Percentiles rank a stretch among this genome's conserved stretches.
phyloP scores from a whole-genome alignment of 371 early-diverging fungal species.

The Syncephalastrum racemosum region DNA sequence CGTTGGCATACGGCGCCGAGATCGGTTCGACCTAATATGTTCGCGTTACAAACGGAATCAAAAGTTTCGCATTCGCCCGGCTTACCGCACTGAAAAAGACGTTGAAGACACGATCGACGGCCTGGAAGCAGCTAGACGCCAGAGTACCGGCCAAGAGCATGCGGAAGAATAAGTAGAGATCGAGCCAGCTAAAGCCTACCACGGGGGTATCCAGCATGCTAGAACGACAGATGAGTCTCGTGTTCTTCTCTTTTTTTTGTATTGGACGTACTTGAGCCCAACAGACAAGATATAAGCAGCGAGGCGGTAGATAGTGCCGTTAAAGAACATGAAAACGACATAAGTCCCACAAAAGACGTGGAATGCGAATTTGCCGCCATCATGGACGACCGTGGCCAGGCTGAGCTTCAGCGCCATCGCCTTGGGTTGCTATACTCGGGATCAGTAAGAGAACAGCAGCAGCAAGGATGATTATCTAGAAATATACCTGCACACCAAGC shows the following conservation, averaged over 20 bases:
- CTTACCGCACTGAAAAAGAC: constrained; percentile 30
- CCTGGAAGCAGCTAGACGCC: constrained; percentile 33
- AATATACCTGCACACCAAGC: constrained; percentile 41
- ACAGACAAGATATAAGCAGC: constrained; percentile 23
- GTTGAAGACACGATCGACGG: constrained; percentile 47
- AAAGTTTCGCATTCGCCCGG: background rate
- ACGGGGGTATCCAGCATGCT: constrained; percentile 46
- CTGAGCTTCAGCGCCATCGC: constrained; percentile 27
- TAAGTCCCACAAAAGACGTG: constrained; percentile 22
- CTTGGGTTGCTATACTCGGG: constrained; percentile 25
- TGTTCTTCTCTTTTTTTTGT: no score
- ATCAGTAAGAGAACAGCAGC: background rate
- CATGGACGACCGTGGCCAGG: constrained; percentile 18
- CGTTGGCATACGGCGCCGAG: constrained; percentile 23
- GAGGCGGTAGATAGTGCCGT: constrained; percentile 28
- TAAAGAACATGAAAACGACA: constrained; percentile 23
- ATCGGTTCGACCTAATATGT: constrained; percentile 28
- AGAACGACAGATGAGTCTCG: background rate
- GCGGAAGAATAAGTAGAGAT: constrained; percentile 40
- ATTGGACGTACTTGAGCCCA: no score
- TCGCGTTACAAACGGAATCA: background rate
- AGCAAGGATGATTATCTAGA: background rate
- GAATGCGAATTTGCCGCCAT: constrained; percentile 18
- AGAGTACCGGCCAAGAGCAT: constrained; percentile 38
- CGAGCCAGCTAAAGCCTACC: constrained; percentile 41